Evolutionary conservation across 441 rosid species (phyloP).

Genomic region (Raphanus hybrid): DNA sequence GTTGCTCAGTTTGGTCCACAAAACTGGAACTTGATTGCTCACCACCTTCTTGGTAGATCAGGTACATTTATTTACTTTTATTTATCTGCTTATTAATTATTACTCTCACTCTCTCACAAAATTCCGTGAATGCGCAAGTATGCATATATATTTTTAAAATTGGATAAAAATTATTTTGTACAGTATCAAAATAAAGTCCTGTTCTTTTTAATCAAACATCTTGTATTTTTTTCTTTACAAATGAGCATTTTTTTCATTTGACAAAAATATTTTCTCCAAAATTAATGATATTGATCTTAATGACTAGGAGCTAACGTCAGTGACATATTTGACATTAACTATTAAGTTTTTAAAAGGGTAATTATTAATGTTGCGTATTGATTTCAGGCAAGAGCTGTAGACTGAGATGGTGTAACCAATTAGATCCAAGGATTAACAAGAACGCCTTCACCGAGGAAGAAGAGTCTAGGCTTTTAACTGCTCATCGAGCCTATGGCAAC

Average conservation of each 20-base stretch:
- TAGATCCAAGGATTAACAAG: constrained; percentile 92
- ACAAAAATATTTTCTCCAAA: neutral
- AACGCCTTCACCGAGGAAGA: constrained; percentile 85
- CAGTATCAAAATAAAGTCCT: neutral
- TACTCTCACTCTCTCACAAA: neutral
- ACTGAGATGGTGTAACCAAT: constrained; percentile 97
- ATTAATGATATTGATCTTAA: neutral
- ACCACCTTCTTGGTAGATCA: constrained; percentile 91
- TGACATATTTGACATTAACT: neutral
- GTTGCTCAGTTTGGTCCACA: constrained; percentile 90
- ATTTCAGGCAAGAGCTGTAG: constrained; percentile 92
- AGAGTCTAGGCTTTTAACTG: constrained; percentile 74
- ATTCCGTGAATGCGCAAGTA: neutral
- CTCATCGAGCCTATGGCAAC: constrained; percentile 80
- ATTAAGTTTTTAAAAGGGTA: neutral
- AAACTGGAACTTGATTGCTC: constrained; percentile 95
- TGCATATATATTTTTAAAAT: neutral
- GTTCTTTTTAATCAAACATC: too few relatives aligned
- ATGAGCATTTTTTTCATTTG: neutral
- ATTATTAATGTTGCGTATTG: neutral
- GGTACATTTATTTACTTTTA: constrained; percentile 48
- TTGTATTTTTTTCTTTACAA: neutral
- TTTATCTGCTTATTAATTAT: neutral
- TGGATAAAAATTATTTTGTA: neutral
- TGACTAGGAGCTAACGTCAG: neutral